Evolutionary conservation across 1,284 basidiomycete genomes (phyloP).

Genomic region (Ganoderma meredithae): DNA sequence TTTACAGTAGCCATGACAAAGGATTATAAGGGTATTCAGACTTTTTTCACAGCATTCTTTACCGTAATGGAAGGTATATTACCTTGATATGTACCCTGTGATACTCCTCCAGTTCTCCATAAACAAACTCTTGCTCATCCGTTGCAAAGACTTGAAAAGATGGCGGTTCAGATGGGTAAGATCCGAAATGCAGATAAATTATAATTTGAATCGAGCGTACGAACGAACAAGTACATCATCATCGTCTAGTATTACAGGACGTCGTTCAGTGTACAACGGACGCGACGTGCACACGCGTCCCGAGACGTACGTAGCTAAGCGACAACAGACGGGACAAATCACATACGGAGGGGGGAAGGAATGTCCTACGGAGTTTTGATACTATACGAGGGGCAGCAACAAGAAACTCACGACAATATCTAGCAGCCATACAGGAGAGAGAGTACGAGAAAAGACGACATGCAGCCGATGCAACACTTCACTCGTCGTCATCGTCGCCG

Average conservation of each 20-base stretch:
- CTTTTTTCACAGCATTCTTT: no score
- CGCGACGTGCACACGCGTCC: conserved; percentile 31
- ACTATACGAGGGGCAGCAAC: conserved; percentile 32
- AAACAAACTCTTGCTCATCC: neutral
- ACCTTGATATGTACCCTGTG: no score
- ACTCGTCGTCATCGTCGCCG: conserved; percentile 66
- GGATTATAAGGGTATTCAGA: no score
- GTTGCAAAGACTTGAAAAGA: neutral
- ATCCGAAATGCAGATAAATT: conserved; percentile 28
- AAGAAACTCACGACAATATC: conserved; percentile 23
- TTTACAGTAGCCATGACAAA: no score
- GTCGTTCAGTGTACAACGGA: conserved; percentile 39
- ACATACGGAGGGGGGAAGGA: conserved; percentile 10
- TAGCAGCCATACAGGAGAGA: conserved; percentile 28
- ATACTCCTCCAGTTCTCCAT: neutral
- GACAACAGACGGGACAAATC: conserved; percentile 11
- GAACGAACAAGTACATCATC: conserved; percentile 37
- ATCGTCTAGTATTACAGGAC: conserved; percentile 41
- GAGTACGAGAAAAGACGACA: conserved; percentile 15
- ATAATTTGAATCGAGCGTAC: conserved; percentile 26
- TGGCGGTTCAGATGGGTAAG: neutral
- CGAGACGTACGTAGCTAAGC: conserved; percentile 30
- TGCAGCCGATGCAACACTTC: conserved; percentile 26
- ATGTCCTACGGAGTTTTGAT: conserved; percentile 31
- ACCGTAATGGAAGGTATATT: no score